Evolutionary conservation across 208 protist genomes (phyloP).

Genomic region (Naegleria fowleri): DNA sequence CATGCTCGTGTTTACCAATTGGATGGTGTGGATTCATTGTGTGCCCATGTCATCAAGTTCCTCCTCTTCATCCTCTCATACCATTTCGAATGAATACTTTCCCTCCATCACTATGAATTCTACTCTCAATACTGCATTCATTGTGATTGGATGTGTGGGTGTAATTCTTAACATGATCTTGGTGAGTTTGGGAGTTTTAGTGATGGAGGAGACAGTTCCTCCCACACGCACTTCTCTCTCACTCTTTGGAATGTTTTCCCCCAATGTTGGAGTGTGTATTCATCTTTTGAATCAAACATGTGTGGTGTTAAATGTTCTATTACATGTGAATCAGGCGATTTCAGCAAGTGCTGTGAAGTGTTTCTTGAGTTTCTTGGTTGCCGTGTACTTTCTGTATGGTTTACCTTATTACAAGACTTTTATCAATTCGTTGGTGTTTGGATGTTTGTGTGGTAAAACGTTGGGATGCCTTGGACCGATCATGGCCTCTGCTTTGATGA

Average conservation of each 20-base stretch:
- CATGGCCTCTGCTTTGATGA: too few species aligned
- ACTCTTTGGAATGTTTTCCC: background rate
- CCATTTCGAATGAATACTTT: background rate
- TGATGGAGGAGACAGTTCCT: background rate
- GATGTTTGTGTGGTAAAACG: background rate
- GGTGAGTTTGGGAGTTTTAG: background rate
- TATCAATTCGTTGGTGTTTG: background rate
- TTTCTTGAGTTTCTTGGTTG: background rate
- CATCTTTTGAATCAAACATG: background rate
- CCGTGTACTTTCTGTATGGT: background rate
- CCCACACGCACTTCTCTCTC: background rate
- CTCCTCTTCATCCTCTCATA: too few species aligned
- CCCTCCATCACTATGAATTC: background rate
- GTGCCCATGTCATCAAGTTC: background rate
- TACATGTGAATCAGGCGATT: background rate
- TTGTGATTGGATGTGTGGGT: background rate
- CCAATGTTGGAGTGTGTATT: too few species aligned
- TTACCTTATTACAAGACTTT: background rate
- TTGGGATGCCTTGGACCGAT: background rate
- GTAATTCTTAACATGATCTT: background rate
- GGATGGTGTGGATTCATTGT: background rate
- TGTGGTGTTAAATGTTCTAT: background rate
- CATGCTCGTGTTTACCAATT: background rate
- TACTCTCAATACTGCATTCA: background rate
- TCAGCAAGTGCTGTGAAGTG: background rate